These are phyloP conservation scores for Penicillium nordicum DNA, from an alignment of 2,329 filamentous ascomycete species.

Conservation along the genomic window DNA sequence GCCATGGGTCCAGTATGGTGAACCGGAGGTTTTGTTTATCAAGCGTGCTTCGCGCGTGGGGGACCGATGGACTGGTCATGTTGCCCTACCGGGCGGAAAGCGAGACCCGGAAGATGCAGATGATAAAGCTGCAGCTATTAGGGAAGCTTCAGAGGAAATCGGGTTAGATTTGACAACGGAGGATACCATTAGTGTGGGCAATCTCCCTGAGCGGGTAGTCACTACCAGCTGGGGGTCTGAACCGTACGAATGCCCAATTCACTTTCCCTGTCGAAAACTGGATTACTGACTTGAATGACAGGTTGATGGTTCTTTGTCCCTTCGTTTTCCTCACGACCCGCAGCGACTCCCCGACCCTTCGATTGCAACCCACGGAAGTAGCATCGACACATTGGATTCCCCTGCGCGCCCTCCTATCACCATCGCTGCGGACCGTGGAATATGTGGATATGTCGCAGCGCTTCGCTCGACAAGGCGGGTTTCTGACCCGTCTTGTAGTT, in stretches of 20 bases:
- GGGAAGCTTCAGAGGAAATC: conserved; percentile 66
- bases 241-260: conserved; percentile 41
- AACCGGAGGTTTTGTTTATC: conserved; percentile 68
- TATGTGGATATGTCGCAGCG: conserved; percentile 63
- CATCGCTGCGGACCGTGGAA: conserved; percentile 58
- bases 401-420: conserved; percentile 58
- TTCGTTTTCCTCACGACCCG: conserved; percentile 63
- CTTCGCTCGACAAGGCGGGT: conserved; percentile 55
- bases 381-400: conserved; percentile 68
- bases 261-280: not conserved
- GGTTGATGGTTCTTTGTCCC: conserved; percentile 66
- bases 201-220: conserved; percentile 63
- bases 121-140: conserved; percentile 60
- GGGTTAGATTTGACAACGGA: conserved; percentile 56
- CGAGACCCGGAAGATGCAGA: conserved; percentile 62
- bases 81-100: conserved; percentile 66
- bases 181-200: conserved; percentile 52
- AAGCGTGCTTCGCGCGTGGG: conserved; percentile 63
- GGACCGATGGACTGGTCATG: conserved; percentile 67
- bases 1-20: conserved; percentile 62
- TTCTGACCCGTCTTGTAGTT: conserved; percentile 53
- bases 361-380: conserved; percentile 66
- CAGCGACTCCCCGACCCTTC: conserved; percentile 54
- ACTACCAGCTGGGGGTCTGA: conserved; percentile 65
- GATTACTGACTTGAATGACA: conserved; percentile 28